Conservation (phyloP, 2,329 filamentous ascomycete species). For the Acrocalymma vagum region DNA sequence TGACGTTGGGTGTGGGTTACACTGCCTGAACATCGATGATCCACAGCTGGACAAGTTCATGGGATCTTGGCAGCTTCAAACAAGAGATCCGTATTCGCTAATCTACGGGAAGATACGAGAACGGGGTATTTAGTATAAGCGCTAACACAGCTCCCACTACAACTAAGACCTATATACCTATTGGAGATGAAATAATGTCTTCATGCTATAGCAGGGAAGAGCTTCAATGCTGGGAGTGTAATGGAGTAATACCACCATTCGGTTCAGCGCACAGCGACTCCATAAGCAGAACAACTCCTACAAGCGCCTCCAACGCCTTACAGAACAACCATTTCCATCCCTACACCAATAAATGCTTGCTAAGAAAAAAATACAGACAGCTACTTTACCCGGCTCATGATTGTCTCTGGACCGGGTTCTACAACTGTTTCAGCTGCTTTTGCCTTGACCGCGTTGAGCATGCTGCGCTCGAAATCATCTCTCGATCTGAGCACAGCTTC, state of each 20-base stretch:
- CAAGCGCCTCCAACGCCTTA: background rate
- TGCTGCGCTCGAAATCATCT: conserved; percentile 91
- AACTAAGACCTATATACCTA: no score
- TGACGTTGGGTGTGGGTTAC: no score
- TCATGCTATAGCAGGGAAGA: no score
- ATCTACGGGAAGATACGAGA: no score
- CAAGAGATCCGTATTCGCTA: conserved; percentile 15
- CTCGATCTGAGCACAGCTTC: conserved; percentile 86
- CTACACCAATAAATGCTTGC: background rate
- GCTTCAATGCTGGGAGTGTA: no score
- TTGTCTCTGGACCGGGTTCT: conserved; percentile 83
- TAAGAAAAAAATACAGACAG: conserved; percentile 4
- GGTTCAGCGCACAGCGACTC: background rate
- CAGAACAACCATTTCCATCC: background rate
- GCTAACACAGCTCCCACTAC: no score
- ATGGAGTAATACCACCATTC: no score
- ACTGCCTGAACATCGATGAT: no score
- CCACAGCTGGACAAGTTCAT: no score
- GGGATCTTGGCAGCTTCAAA: no score
- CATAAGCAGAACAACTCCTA: background rate
- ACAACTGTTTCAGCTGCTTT: conserved; percentile 86
- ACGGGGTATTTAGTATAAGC: no score
- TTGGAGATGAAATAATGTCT: no score
- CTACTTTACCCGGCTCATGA: conserved; percentile 91
- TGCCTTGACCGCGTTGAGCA: conserved; percentile 88